phyloP scores from a whole-genome alignment of 805 yeast species.

The Saccharomyces eubayanus region DNA sequence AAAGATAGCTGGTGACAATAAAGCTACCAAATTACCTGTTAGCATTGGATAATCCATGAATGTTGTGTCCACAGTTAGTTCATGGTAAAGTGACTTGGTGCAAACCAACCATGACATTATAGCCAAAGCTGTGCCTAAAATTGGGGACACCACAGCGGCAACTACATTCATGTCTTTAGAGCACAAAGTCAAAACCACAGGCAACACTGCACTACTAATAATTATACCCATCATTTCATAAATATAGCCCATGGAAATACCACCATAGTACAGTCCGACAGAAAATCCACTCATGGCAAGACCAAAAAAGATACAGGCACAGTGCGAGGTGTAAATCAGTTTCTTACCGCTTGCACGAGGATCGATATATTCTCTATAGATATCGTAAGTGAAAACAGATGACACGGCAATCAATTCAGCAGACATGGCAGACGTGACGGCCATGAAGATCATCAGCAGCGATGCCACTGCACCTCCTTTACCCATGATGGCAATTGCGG shows the following conservation, averaged over 20 bases:
- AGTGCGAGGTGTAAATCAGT: slow-evolving; percentile 61
- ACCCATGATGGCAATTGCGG: slow-evolving; percentile 80
- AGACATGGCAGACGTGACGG: slow-evolving; percentile 86
- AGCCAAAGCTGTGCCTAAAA: slow-evolving; percentile 66
- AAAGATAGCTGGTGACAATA: slow-evolving; percentile 60
- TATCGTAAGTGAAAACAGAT: slow-evolving; percentile 76
- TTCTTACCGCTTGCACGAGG: slow-evolving; percentile 71
- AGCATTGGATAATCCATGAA: slow-evolving; percentile 85
- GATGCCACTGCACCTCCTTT: slow-evolving; percentile 83
- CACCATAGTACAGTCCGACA: slow-evolving; percentile 73
- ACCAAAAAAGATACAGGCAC: slow-evolving; percentile 52
- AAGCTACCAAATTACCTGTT: slow-evolving; percentile 78
- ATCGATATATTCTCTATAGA: slow-evolving; percentile 71
- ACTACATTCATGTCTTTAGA: slow-evolving; percentile 55
- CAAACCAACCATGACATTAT: slow-evolving; percentile 59
- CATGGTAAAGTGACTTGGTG: slow-evolving; percentile 38
- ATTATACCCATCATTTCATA: slow-evolving; percentile 86
- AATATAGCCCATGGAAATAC: slow-evolving; percentile 77
- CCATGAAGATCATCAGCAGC: slow-evolving; percentile 75
- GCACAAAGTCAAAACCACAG: slow-evolving; percentile 57
- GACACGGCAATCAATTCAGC: slow-evolving; percentile 87
- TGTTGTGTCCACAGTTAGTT: slow-evolving; percentile 45
- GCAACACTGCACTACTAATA: slow-evolving; percentile 78
- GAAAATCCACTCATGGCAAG: slow-evolving; percentile 73
- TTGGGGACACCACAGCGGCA: slow-evolving; percentile 72